Conservation (phyloP, 305 asterid species). For the Rubia tinctorum region DNA sequence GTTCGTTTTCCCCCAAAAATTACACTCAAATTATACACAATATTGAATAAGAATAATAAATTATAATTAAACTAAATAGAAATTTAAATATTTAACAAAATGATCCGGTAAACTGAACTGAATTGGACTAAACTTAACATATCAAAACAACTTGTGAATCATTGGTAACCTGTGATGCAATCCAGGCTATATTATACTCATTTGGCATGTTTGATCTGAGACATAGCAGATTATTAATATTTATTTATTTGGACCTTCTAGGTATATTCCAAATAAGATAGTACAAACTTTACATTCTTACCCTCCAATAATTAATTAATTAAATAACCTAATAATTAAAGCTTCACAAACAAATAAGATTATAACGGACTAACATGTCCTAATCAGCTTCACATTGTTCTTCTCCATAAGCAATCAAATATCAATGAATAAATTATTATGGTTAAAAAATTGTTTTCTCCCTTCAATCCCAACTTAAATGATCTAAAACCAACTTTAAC, state of each 20-base stretch:
- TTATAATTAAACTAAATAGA: too few species aligned
- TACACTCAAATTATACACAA: too few species aligned
- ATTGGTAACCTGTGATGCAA: neutral
- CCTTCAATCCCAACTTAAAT: neutral
- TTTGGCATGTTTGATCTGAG: constrained; percentile 7
- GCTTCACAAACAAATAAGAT: neutral
- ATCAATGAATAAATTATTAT: too few species aligned
- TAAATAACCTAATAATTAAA: neutral
- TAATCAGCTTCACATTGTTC: neutral
- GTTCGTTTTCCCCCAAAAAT: too few species aligned
- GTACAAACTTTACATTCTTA: constrained; percentile 14
- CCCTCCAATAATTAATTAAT: constrained; percentile 12
- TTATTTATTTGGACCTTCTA: neutral
- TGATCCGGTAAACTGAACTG: too few species aligned
- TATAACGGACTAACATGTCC: neutral
- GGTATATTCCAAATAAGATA: constrained; percentile 23
- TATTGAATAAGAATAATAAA: too few species aligned
- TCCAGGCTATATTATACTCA: neutral
- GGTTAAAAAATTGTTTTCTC: too few species aligned
- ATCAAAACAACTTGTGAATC: neutral
- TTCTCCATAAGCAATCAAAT: neutral
- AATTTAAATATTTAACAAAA: too few species aligned
- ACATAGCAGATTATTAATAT: neutral
- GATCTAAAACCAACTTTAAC: neutral
- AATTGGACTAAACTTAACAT: too few species aligned